phyloP scores from a whole-genome alignment of 768 basidiomycete species.

The Kwoniella dendrophila region DNA sequence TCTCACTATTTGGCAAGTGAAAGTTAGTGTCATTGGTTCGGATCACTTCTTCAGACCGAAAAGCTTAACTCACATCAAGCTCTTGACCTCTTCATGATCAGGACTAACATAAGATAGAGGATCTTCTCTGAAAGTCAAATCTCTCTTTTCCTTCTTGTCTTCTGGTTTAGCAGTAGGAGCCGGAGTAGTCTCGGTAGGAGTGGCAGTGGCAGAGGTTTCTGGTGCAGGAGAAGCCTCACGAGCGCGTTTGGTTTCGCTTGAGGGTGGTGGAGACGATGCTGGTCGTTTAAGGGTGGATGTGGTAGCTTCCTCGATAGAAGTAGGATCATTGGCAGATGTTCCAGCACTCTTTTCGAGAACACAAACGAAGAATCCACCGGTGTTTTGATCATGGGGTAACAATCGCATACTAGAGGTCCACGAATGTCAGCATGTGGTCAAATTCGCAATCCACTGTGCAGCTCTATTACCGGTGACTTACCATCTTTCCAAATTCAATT shows the following conservation, averaged over 20 bases:
- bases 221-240: slow-evolving; percentile 20
- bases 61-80: slow-evolving; percentile 67
- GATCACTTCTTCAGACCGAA: not conserved
- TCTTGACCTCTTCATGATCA: slow-evolving; percentile 69
- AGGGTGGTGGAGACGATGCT: slow-evolving; percentile 37
- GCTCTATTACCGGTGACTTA: slow-evolving; percentile 48
- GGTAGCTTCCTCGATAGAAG: slow-evolving; percentile 4
- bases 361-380: slow-evolving; percentile 97
- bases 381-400: slow-evolving; percentile 93
- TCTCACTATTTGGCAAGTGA: slow-evolving; percentile 60
- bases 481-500: slow-evolving; percentile 73
- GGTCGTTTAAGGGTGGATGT: slow-evolving; percentile 42
- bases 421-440: slow-evolving; percentile 6
- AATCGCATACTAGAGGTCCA: slow-evolving; percentile 69
- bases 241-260: slow-evolving; percentile 14
- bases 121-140: slow-evolving; percentile 75
- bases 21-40: slow-evolving; percentile 3
- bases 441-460: not conserved
- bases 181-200: slow-evolving; percentile 18
- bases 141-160: slow-evolving; percentile 40
- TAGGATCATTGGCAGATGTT: not conserved
- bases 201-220: slow-evolving; percentile 13
- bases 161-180: slow-evolving; percentile 55
- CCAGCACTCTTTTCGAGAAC: slow-evolving; percentile 62
- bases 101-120: slow-evolving; percentile 80